Evolutionary conservation across 2,329 filamentous ascomycete genomes (phyloP), one percentile per base, ranked within the genome.

Genomic region (Beauveria sp.): DNA sequence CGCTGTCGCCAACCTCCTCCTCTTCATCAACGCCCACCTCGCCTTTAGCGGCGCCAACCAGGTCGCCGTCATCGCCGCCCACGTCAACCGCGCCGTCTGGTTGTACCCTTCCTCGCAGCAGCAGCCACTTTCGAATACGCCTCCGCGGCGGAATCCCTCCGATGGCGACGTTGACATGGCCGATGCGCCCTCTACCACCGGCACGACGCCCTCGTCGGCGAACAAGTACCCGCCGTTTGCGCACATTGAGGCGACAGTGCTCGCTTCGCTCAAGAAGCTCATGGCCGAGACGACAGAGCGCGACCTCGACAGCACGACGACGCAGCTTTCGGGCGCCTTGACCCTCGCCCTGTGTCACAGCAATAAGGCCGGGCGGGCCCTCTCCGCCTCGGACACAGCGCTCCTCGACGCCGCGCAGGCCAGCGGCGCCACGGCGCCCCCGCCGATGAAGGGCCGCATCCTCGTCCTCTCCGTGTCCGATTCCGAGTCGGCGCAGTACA

Each of bases 161-260:
- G 70, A 73, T 53, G 79, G 77, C 51, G 86, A 88, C 69, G 74
- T 83, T 61, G 74, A 81, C 64, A 89, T 89, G 87, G 76, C 73
- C 18, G 78, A 82, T 60, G 73, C 72, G 24, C 73, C 78, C 60
- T 69, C 74, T 60, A 65, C 69, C 38, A 46, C 68, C 4, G 34
- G 34, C 65, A 42, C 76, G 2, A 52, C 65, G 73, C 79, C 69
- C 5, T 66, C 69, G 31, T 80, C 80, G 2, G 88, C 90, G 53
- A 97, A 96, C 79, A 98, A 98, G 76, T 98, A 95, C 76, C 89
- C 92, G 0, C 91, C 92, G 53, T 98, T 98, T 73, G 87, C 90
- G 22, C 83, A 92, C 63, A 88, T 99, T 68, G 93, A 99, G 74
- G 81, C 88, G 63, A 87, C 89, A 64, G 86, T 99, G 61, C 80